phyloP scores from a whole-genome alignment of 495 filamentous ascomycete species.

The Penicillium canariense region DNA sequence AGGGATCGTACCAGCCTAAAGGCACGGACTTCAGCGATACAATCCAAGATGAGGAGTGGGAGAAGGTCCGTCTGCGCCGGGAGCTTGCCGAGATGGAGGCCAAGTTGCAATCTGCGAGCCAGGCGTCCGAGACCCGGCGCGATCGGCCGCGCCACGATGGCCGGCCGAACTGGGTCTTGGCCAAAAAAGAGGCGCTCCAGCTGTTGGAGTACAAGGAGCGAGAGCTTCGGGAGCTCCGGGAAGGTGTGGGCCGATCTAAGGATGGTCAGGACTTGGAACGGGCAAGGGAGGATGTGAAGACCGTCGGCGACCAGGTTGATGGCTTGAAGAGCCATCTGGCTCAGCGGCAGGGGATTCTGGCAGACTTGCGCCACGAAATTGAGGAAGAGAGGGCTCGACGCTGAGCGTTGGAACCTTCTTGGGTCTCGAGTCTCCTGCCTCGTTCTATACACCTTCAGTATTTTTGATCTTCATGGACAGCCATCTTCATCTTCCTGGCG shows the following conservation, averaged over 20 bases:
- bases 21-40: conserved; percentile 85
- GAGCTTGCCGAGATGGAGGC: conserved; percentile 84
- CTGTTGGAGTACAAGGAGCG: conserved; percentile 62
- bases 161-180: conserved; percentile 61
- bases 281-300: conserved; percentile 44
- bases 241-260: conserved; percentile 44
- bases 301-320: conserved; percentile 53
- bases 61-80: conserved; percentile 91
- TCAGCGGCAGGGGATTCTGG: conserved; percentile 41
- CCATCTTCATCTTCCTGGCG: conserved; percentile 33
- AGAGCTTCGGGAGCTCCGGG: conserved; percentile 46
- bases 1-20: conserved; percentile 61
- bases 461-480: conserved; percentile 31
- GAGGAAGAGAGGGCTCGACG: conserved; percentile 46
- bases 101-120: conserved; percentile 74
- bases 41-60: conserved; percentile 84
- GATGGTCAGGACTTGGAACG: conserved; percentile 43
- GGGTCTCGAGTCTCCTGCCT: background rate
- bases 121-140: conserved; percentile 55
- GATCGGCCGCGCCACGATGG: conserved; percentile 57
- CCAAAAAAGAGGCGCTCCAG: conserved; percentile 91
- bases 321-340: conserved; percentile 50
- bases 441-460: conserved; percentile 7
- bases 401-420: conserved; percentile 15
- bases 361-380: conserved; percentile 45